Percentiles rank a stretch among this genome's conserved stretches.
Conservation (phyloP, 2,329 filamentous ascomycete genomes). For the Neopestalotiopsis sp. region DNA sequence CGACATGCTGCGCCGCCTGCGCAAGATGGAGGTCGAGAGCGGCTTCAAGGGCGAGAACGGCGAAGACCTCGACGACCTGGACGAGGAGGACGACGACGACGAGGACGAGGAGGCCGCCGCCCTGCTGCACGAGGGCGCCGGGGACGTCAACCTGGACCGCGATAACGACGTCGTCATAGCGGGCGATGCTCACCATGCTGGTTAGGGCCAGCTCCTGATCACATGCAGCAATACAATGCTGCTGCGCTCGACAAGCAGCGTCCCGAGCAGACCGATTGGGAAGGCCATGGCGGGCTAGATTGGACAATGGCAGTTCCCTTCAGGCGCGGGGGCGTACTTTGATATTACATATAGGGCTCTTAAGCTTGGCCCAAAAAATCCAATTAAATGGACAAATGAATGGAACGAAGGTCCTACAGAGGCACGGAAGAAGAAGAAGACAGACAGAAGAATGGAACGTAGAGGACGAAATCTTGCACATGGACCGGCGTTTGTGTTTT, state of each 20-base stretch:
- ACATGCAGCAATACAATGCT: neutral
- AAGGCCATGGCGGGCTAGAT: neutral
- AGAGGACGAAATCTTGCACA: constrained; percentile 14
- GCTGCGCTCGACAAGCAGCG: neutral
- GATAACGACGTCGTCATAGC: constrained; percentile 22
- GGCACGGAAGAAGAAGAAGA: neutral
- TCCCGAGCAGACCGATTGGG: neutral
- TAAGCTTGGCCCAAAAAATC: neutral
- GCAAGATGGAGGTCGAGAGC: constrained; percentile 74
- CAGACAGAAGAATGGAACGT: too few species aligned
- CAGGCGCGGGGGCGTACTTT: neutral
- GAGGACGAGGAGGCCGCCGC: constrained; percentile 40
- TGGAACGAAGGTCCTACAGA: neutral
- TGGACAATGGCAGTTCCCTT: too few species aligned
- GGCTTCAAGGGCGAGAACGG: constrained; percentile 76
- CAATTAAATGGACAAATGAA: neutral
- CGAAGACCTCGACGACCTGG: constrained; percentile 66
- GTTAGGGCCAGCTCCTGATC: constrained; percentile 22
- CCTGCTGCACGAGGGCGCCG: constrained; percentile 22
- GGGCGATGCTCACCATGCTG: constrained; percentile 34
- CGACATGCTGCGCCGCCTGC: constrained; percentile 79
- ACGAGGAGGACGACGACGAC: constrained; percentile 62
- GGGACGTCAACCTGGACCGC: constrained; percentile 33
- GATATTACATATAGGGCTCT: neutral
- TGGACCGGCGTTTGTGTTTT: constrained; percentile 8